Conservation (phyloP, 106 monocot species). For the Acanthochlamys bracteata region DNA sequence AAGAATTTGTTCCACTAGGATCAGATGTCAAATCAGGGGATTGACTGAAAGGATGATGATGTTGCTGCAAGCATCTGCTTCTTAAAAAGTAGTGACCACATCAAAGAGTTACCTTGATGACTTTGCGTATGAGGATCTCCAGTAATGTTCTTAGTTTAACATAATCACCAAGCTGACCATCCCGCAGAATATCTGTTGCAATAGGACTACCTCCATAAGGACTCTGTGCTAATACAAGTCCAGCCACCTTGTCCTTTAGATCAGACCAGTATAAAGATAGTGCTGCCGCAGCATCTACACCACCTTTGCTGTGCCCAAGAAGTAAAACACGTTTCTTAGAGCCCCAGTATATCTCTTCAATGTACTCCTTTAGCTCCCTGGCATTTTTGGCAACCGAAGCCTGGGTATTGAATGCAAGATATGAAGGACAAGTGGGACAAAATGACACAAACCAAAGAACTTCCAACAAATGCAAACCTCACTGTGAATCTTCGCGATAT, state of each 20-base stretch:
- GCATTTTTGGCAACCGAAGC: constrained; percentile 89
- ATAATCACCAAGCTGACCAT: constrained; percentile 94
- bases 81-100: background rate
- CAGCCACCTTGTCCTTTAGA: constrained; percentile 90
- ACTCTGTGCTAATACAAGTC: constrained; percentile 80
- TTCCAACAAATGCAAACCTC: constrained; percentile 38
- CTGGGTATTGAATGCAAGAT: constrained; percentile 21
- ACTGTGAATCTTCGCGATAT: constrained; percentile 95
- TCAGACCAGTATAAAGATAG: constrained; percentile 91
- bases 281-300: constrained; percentile 94
- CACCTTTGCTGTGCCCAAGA: constrained; percentile 97
- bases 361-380: constrained; percentile 77
- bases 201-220: constrained; percentile 95
- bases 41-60: too few relatives aligned
- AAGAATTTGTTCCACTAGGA: too few relatives aligned
- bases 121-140: constrained; percentile 79
- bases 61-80: too few relatives aligned
- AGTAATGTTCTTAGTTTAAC: constrained; percentile 58
- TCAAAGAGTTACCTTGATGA: constrained; percentile 48
- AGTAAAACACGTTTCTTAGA: constrained; percentile 75
- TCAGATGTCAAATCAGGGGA: too few relatives aligned
- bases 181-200: constrained; percentile 86
- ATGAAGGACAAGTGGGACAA: background rate
- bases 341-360: constrained; percentile 97
- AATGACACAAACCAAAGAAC: background rate